These are phyloP conservation scores for Halteria grandinella DNA, from an alignment of 73 alveolate species.

Conservation along the genomic window DNA sequence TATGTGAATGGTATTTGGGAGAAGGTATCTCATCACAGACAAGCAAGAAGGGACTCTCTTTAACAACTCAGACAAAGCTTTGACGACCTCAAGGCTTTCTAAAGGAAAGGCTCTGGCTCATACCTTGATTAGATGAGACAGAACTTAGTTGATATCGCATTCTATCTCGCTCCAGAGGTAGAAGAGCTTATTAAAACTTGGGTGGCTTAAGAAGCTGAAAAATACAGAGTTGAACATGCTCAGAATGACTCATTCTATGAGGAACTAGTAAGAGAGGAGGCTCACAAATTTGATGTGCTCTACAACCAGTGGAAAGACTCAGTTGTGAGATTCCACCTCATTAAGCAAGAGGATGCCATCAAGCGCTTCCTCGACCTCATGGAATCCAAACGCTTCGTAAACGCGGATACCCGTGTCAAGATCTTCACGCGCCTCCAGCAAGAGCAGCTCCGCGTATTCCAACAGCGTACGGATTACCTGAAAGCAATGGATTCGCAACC, in stretches of 20 bases:
- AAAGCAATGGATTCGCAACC: too few species aligned
- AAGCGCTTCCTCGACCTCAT: slow-evolving; percentile 53
- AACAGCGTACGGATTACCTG: slow-evolving; percentile 49
- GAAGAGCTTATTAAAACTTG: slow-evolving; percentile 66
- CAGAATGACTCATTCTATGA: slow-evolving; percentile 42
- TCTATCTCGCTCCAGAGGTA: slow-evolving; percentile 74
- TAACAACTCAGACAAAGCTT: slow-evolving; percentile 51
- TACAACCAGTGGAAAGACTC: slow-evolving; percentile 60
- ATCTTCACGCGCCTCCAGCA: slow-evolving; percentile 39
- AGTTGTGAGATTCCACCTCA: slow-evolving; percentile 57
- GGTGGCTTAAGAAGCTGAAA: slow-evolving; percentile 53
- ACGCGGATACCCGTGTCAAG: slow-evolving; percentile 62
- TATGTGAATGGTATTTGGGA: slow-evolving; percentile 72
- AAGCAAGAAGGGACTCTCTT: slow-evolving; percentile 62
- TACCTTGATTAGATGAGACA: slow-evolving; percentile 57
- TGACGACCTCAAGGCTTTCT: slow-evolving; percentile 48
- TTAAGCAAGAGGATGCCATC: slow-evolving; percentile 72
- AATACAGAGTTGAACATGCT: slow-evolving; percentile 54
- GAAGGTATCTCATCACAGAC: slow-evolving; percentile 50
- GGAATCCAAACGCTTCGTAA: slow-evolving; percentile 64
- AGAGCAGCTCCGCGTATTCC: slow-evolving; percentile 37
- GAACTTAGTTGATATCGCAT: slow-evolving; percentile 70
- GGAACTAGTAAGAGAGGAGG: slow-evolving; percentile 40
- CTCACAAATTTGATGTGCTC: slow-evolving; percentile 39
- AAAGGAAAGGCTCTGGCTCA: slow-evolving; percentile 62